Evolutionary conservation across 2,329 filamentous ascomycete species (phyloP), one percentile per base, ranked within the genome.

Genomic region (Scytalidium lignicola): DNA sequence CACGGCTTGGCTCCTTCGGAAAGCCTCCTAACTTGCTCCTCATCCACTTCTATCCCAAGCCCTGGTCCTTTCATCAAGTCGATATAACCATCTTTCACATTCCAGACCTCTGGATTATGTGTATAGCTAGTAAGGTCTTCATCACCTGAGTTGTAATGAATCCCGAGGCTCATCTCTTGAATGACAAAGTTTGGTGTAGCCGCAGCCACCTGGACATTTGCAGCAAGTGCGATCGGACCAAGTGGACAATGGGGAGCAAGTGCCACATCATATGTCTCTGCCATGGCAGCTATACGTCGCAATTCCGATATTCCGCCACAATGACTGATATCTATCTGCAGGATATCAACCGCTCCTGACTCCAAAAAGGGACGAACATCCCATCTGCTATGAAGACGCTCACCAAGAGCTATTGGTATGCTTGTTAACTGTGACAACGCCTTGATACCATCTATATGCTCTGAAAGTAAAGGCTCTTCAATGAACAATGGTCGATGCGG

Each of bases 91-190:
- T 80, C 75, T n/a, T 76, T 72, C 5, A 89, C 79, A 39, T 80
- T 71, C 73, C 85, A 88, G 0, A 87, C 78, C 44, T 77, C 74
- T 0, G 80, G 74, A 56, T 88, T 79, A 59, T 77, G 79, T 2
- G 82, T 72, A 60, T 89, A 90, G 21, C 77, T 85, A 12, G 77
- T 77, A 48, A 88, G 69, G 61, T 88, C 85, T 56, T 82, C 73
- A 2, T 79, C 74, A 1, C 79, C 82, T 0, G 74, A 77, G 57
- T 91, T 91, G 62, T 90, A 91, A 63, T 91, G 88, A 57, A 91
- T 90, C 0, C 86, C 87, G 23, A 90, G 61, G 47, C 82, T 85
- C 87, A 90, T 90, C 65, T 90, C 86, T 60, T 88, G 82, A 26
- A 90, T 90, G 0, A 76, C 79, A 62, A 86, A 89, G 64, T 85